phyloP scores from a whole-genome alignment of 2,329 filamentous ascomycete genomes.

The Ceratocystis papillata region DNA sequence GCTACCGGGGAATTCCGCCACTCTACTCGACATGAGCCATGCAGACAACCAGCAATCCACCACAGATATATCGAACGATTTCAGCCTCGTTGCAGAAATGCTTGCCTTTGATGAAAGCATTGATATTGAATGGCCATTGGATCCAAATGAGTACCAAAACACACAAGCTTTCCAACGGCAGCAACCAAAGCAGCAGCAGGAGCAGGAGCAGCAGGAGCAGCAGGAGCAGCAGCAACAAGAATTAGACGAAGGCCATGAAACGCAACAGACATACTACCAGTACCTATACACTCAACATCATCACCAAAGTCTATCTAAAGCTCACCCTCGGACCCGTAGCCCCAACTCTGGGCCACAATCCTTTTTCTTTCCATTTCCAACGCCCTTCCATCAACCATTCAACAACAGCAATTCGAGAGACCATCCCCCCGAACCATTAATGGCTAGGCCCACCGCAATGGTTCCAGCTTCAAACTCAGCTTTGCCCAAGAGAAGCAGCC shows the following conservation, averaged over 20 bases:
- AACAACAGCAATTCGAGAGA: too few species aligned
- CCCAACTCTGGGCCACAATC: not conserved
- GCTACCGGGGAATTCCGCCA: not conserved
- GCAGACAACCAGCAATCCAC: not conserved
- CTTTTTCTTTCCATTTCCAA: not conserved
- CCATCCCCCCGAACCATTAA: too few species aligned
- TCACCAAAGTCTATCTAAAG: not conserved
- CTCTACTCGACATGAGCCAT: not conserved
- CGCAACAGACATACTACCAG: not conserved
- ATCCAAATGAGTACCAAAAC: not conserved
- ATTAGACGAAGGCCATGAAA: not conserved
- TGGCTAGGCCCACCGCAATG: too few species aligned
- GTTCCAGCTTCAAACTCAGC: not conserved
- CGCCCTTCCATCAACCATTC: not conserved
- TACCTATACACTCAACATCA: conserved; percentile 7
- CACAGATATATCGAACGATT: not conserved
- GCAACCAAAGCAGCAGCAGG: not conserved
- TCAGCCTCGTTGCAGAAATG: not conserved
- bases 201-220: not conserved
- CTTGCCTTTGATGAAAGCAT: not conserved
- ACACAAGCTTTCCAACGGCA: not conserved
- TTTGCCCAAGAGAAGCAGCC: not conserved
- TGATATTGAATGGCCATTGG: not conserved
- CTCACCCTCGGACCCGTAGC: not conserved
- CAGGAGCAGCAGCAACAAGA: conserved; percentile 5